phyloP scores from a whole-genome alignment of 1,139 yeast species.

The Lodderomyces orthopsilosis region DNA sequence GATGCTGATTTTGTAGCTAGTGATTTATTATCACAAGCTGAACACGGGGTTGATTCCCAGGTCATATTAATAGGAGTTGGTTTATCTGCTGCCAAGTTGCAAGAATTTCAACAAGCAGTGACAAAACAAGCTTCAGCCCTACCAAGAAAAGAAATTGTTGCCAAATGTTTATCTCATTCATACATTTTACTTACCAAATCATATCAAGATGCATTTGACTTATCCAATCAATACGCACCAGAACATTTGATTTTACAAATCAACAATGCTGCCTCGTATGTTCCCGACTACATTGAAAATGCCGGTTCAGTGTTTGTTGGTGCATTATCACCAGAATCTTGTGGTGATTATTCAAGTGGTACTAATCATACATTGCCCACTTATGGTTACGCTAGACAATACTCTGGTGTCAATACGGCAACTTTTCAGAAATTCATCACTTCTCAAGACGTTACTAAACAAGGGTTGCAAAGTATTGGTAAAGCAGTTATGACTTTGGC shows the following conservation, averaged over 20 bases:
- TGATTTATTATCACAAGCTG: conserved; percentile 95
- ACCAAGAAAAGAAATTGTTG: conserved; percentile 91
- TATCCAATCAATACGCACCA: conserved; percentile 92
- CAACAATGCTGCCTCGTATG: conserved; percentile 69
- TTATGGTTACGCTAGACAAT: conserved; percentile 95
- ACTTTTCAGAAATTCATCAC: conserved; percentile 95
- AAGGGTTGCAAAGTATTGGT: conserved; percentile 85
- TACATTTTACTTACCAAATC: conserved; percentile 67
- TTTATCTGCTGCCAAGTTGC: conserved; percentile 57
- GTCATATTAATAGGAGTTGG: conserved; percentile 86
- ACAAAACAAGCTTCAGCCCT: conserved; percentile 78
- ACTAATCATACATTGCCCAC: conserved; percentile 98
- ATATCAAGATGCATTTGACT: conserved; percentile 72
- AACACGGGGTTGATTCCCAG: conserved; percentile 97
- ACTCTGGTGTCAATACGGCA: conserved; percentile 94
- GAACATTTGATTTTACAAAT: conserved; percentile 94
- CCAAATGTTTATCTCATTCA: conserved; percentile 90
- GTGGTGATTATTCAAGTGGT: conserved; percentile 98
- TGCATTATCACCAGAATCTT: conserved; percentile 91
- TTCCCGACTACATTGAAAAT: conserved; percentile 69
- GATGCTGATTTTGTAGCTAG: conserved; percentile 96
- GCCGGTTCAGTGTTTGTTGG: conserved; percentile 98
- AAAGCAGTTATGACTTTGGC: conserved; percentile 96
- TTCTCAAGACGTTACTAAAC: conserved; percentile 81
- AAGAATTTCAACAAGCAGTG: conserved; percentile 75